Evolutionary conservation across 2,329 filamentous ascomycete species (phyloP).

Genomic region (Beauveria pseudobassiana): DNA sequence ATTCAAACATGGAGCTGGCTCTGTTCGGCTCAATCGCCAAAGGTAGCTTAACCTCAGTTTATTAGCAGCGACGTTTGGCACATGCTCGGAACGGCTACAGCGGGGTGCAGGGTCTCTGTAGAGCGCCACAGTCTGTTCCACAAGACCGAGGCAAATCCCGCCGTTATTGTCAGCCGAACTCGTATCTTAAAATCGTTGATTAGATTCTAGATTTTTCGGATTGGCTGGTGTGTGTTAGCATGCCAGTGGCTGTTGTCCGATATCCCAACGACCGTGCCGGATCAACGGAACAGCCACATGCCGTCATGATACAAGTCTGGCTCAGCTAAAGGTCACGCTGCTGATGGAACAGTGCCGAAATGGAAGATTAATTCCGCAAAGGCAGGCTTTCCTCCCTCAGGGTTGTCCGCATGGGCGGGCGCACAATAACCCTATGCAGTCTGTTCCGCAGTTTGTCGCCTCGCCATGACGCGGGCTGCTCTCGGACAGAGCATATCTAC

Average conservation of each 20-base stretch:
- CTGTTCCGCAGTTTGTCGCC: neutral
- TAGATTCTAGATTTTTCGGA: neutral
- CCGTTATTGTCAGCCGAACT: neutral
- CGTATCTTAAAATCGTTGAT: no score
- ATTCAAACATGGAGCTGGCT: neutral
- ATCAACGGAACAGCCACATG: conserved; percentile 9
- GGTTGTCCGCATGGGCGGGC: neutral
- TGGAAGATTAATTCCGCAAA: neutral
- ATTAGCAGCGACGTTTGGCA: neutral
- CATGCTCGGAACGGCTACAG: conserved; percentile 1
- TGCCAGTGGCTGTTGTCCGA: neutral
- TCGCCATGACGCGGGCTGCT: neutral
- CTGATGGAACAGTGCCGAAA: neutral
- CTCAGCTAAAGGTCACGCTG: neutral
- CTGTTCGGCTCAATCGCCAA: neutral
- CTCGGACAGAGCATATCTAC: neutral
- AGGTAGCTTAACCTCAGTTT: neutral
- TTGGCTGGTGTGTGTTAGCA: neutral
- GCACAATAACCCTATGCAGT: neutral
- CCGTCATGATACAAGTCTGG: neutral
- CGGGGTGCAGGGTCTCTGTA: neutral
- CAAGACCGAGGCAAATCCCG: conserved; percentile 6
- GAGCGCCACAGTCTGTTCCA: neutral
- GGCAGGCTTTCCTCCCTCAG: neutral
- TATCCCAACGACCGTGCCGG: conserved; percentile 3